Evolutionary conservation across 768 basidiomycete species (phyloP).

Genomic region (Terana coerulea): DNA sequence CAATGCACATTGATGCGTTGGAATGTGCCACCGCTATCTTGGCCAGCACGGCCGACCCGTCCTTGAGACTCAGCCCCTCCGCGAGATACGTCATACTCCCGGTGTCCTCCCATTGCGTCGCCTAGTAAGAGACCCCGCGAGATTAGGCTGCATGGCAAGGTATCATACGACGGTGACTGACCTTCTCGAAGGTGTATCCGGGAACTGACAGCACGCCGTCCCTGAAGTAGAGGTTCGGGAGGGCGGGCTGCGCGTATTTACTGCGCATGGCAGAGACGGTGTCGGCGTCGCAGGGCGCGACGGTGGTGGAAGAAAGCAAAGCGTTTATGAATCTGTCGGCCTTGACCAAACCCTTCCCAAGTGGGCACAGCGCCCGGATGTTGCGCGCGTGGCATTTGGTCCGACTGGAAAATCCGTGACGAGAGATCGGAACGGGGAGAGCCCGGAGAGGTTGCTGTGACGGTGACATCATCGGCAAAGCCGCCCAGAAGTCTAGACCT

Average conservation of each 20-base stretch:
- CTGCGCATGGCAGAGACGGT: slow-evolving; percentile 39
- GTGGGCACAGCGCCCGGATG: slow-evolving; percentile 1
- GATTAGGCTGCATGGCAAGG: slow-evolving; percentile 3
- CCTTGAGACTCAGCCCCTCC: slow-evolving; percentile 67
- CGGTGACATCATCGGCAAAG: too few species aligned
- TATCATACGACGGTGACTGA: slow-evolving; percentile 22
- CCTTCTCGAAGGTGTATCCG: slow-evolving; percentile 71
- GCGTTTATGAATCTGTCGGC: background rate
- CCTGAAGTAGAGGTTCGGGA: slow-evolving; percentile 56
- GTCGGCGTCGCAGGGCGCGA: background rate
- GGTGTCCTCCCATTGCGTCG: slow-evolving; percentile 65
- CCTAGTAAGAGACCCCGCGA: slow-evolving; percentile 33
- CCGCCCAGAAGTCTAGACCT: too few species aligned
- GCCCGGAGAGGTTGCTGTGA: too few species aligned
- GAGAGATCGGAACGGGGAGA: too few species aligned
- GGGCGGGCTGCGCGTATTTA: slow-evolving; percentile 53
- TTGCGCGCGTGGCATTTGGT: too few species aligned
- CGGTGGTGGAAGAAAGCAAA: slow-evolving; percentile 5
- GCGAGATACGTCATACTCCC: slow-evolving; percentile 68
- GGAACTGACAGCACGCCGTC: slow-evolving; percentile 57
- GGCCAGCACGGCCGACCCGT: slow-evolving; percentile 62
- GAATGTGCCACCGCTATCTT: slow-evolving; percentile 73
- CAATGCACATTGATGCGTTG: slow-evolving; percentile 68
- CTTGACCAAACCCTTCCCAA: background rate
- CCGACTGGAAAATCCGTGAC: too few species aligned